Percentiles rank a stretch among this genome's conserved stretches.
These are phyloP conservation scores for Marasmius fiardii DNA, from an alignment of 1,284 basidiomycete genomes.

Conservation along the genomic window DNA sequence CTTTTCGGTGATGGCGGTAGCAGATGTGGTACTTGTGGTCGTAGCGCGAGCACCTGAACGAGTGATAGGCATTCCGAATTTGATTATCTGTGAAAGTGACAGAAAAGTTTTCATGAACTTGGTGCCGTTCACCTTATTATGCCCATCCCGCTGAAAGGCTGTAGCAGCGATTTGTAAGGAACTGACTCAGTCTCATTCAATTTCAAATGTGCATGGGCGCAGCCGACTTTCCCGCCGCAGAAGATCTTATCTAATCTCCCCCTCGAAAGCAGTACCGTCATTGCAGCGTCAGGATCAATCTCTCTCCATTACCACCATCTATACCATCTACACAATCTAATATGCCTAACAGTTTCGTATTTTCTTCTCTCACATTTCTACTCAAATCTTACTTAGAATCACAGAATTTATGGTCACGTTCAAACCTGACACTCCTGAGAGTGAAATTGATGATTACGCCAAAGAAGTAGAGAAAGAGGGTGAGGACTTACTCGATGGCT, in stretches of 20 bases:
- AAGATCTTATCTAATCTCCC: slow-evolving; percentile 8
- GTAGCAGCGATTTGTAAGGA: neutral
- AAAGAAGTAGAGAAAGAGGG: slow-evolving; percentile 38
- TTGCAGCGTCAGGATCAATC: neutral
- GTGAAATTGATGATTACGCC: slow-evolving; percentile 41
- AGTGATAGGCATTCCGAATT: slow-evolving; percentile 32
- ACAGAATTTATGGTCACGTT: slow-evolving; percentile 59
- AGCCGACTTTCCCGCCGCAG: neutral
- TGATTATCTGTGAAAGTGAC: neutral
- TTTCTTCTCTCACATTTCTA: neutral
- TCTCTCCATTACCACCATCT: neutral
- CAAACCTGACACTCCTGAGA: slow-evolving; percentile 42
- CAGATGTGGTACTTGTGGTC: no score
- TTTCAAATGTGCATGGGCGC: neutral
- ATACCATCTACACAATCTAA: slow-evolving; percentile 3
- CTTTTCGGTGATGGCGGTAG: slow-evolving; percentile 10
- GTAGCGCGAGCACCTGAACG: slow-evolving; percentile 33
- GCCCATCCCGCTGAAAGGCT: neutral
- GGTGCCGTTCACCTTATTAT: neutral
- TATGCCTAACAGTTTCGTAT: slow-evolving; percentile 20
- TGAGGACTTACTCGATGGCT: slow-evolving; percentile 10
- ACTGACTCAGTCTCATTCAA: neutral
- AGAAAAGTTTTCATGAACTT: neutral
- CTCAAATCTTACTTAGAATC: neutral
- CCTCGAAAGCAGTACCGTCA: neutral